These are phyloP conservation scores for Colletotrichum sp. DNA, from an alignment of 2,329 filamentous ascomycete species.

Conservation along the genomic window DNA sequence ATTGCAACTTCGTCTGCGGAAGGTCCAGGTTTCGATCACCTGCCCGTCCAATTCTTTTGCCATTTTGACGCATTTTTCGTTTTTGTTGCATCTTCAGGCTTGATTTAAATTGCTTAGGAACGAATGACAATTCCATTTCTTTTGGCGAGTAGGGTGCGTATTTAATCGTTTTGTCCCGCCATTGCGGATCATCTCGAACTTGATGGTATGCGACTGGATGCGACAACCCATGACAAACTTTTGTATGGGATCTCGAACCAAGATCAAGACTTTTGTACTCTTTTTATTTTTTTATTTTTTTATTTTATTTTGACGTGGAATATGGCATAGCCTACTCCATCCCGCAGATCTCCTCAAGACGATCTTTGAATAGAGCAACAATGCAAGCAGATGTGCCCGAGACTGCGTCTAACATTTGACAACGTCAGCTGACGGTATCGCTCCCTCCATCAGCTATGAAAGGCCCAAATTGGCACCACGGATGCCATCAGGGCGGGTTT, in stretches of 20 bases:
- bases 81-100: not conserved
- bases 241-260: not conserved
- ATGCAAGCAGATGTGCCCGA: not conserved
- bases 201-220: not conserved
- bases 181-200: not conserved
- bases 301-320: too few relatives aligned
- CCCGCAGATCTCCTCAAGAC: not conserved
- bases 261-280: too few relatives aligned
- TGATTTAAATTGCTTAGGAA: not conserved
- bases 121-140: not conserved
- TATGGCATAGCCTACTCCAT: not conserved
- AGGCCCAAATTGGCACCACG: not conserved
- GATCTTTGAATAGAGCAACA: not conserved
- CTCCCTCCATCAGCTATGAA: not conserved
- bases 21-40: constrained; percentile 11
- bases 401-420: too few relatives aligned
- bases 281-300: too few relatives aligned
- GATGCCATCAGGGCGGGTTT: not conserved
- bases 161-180: not conserved
- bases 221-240: not conserved
- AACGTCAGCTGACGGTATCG: not conserved
- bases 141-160: not conserved
- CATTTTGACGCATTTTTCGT: too few relatives aligned
- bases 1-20: not conserved
- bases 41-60: not conserved